These are phyloP conservation scores for Globisporangium emineosum DNA, from an alignment of 352 stramenopile species.

Conservation along the genomic window DNA sequence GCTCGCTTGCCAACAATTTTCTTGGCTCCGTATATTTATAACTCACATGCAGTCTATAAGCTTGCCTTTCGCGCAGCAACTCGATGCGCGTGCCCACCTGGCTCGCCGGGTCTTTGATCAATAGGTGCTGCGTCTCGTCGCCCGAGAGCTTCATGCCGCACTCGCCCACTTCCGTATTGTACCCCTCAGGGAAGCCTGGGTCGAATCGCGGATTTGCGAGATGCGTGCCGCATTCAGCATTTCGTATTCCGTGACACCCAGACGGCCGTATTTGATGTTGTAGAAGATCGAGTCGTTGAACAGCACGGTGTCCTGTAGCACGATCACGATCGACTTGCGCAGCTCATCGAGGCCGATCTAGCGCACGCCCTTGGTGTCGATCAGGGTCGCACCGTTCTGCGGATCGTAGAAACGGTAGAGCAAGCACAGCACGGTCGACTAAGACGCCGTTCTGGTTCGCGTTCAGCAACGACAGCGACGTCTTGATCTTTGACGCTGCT, in stretches of 20 bases:
- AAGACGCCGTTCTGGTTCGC: slow-evolving; percentile 98
- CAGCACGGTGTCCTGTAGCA: slow-evolving; percentile 96
- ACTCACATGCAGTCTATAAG: no score
- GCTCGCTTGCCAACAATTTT: no score
- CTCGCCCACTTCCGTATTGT: slow-evolving; percentile 92
- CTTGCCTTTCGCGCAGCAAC: no score
- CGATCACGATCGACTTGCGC: slow-evolving; percentile 88
- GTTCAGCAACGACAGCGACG: slow-evolving; percentile 94
- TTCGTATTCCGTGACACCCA: slow-evolving; percentile 80
- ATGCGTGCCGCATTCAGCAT: slow-evolving; percentile 87
- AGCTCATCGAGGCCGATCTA: slow-evolving; percentile 80
- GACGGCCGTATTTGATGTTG: slow-evolving; percentile 94
- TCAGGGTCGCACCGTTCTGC: slow-evolving; percentile 68
- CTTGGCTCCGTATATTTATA: no score
- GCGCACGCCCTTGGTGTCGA: slow-evolving; percentile 90
- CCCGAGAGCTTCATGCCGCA: slow-evolving; percentile 87
- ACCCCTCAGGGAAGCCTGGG: slow-evolving; percentile 88
- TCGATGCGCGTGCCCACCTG: no score
- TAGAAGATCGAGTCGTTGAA: slow-evolving; percentile 95
- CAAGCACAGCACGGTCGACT: slow-evolving; percentile 91
- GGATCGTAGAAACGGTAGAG: slow-evolving; percentile 90
- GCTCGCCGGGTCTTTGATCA: no score
- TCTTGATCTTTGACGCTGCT: slow-evolving; percentile 92
- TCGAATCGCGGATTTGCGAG: slow-evolving; percentile 90
- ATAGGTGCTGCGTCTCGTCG: slow-evolving; percentile 94